Conservation (phyloP, 176 grass and related monocot genomes). For the Alloteropsis semialata region DNA sequence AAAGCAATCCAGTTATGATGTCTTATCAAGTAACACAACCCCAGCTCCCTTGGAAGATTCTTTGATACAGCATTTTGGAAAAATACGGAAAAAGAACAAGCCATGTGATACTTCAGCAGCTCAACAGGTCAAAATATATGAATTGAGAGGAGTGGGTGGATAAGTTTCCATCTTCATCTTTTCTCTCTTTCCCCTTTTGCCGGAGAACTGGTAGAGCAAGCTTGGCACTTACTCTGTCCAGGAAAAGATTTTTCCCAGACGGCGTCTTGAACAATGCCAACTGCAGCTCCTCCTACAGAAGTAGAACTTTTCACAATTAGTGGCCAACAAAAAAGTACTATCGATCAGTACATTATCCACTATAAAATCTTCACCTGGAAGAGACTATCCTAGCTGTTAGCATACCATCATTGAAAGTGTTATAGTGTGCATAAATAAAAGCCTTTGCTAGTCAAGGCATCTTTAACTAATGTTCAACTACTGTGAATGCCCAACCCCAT, state of each 20-base stretch:
- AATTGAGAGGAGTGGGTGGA: neutral
- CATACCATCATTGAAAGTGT: neutral
- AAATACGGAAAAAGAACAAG: neutral
- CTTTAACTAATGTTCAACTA: neutral
- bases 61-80: neutral
- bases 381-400: neutral
- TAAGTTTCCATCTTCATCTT: neutral
- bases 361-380: neutral
- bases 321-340: neutral
- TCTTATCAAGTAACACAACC: neutral
- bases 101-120: neutral
- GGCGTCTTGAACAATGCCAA: constrained; percentile 42
- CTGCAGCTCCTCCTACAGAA: constrained; percentile 42
- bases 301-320: neutral
- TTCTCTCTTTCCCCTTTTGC: neutral
- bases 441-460: neutral
- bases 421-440: neutral
- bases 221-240: constrained; percentile 40
- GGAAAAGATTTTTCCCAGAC: constrained; percentile 38
- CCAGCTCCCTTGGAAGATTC: neutral
- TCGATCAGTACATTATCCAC: neutral
- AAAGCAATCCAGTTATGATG: neutral
- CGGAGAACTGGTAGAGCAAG: neutral
- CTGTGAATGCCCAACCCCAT: neutral
- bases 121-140: neutral